Evolutionary conservation across 345 rosid species (phyloP), one percentile per base, ranked within the genome.

Genomic region (Salix purpurea): DNA sequence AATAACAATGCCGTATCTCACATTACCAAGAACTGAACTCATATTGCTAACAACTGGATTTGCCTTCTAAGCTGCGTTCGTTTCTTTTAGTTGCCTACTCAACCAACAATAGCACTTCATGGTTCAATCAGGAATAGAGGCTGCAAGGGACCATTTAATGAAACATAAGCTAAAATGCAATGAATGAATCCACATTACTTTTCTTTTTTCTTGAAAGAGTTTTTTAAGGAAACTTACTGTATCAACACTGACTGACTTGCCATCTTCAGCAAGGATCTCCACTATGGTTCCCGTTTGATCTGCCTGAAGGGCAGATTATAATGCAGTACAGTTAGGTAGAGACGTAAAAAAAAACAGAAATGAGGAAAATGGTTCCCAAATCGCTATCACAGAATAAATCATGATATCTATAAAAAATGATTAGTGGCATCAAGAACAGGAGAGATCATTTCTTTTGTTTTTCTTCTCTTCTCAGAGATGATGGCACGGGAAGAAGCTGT

Each of bases 101-200:
- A 7, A 23, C 26, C 69, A 7, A 23, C 26, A 28, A n/a, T 18
- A 11, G 2, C 14, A 65, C 71, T 83, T 88, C 85, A 90, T 21
- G 92, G 94, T 84, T 89, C 90, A 77, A 91, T 89, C 82, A 93
- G 86, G 61, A 91, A 87, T 77, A 93, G 82, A 74, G 97, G 97
- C 97, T 93, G 92, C 70, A 74, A 73, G 28, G 28, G 28, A 70
- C 24, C 69, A 34, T 73, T 15, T 42, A 80, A 37, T 23, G 2
- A 50, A 30, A 65, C 67, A 73, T 67, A 11, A 23, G 21, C 21
- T 16, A 19, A 67, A 10, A 71, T 5, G 37, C 28, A 4, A 60
- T 28, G 24, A n/a, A 69, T 26, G 44, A 18, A 19, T 21, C 26
- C 7, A 60, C 1, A 1, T 21, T 48, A 26, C 36, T 69, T 36